Base-by-base conservation (phyloP, 768 basidiomycete species). In the Dictyophora rubrovolvata region DNA sequence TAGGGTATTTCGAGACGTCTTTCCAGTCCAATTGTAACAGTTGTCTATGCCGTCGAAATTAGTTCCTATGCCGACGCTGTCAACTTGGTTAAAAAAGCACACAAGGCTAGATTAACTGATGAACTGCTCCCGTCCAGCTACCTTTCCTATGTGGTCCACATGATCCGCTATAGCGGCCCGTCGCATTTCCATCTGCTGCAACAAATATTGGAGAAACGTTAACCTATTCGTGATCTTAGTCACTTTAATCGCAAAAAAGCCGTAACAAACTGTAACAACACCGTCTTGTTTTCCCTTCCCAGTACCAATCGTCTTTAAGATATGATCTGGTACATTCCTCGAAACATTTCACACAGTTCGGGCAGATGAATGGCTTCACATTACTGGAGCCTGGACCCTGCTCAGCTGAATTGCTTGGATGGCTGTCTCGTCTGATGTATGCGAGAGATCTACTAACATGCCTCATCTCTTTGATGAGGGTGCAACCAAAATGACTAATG, bases 311-410 rank as follows among this genome's bases (percentile, higher is more conserved):
- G 85, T 73, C 42, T 72, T 67, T 16, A 95, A 78, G n/a, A 96
- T 73, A 48, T 84, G 74, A 68, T 94, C 89, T 0, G 91, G 92
- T 18, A 90, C 82, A 69, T 91, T 90, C 42, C 93, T 81, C 1
- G 84, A 78, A 48, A 87, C 84, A 62, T 88, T 71, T 66, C 89
- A 85, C n/a, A 96, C 76, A 10, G 85, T 82, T 12, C 91, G 77
- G 1, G 94, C 83, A 50, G 87, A 88, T 0, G 93, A 94, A 70
- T 98, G 95, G 1, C 88, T 92, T 84, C 90, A 93, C 61, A 98
- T 95, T 61, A 96, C 86, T 2, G 95, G 95, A 0, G 94, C 89
- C 34, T 68, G n/a, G n/a, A n/a, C n/a, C n/a, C n/a, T 60, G 1
- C 74, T 73, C 37, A 72, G 59, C 21, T 74, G 68, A 22, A 96